Conservation (phyloP, 2,329 filamentous ascomycete genomes). For the Cladosporium sp. region DNA sequence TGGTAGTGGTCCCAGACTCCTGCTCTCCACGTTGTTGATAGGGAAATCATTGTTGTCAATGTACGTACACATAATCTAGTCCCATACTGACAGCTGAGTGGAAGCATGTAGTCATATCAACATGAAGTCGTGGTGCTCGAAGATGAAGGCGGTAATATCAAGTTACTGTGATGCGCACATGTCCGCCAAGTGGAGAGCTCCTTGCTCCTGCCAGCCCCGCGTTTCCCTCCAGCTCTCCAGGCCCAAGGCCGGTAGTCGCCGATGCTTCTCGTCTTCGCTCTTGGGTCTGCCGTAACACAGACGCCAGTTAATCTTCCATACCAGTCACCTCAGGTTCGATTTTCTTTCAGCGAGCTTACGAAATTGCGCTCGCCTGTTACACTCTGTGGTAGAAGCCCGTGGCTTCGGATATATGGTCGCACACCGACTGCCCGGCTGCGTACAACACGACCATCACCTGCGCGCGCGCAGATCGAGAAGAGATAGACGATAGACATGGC, state of each 20-base stretch:
- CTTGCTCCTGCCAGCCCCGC: not conserved
- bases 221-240: not conserved
- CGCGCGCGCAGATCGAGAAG: not conserved
- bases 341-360: not conserved
- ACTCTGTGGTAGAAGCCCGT: no score
- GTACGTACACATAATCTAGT: no score
- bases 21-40: no score
- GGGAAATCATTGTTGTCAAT: no score
- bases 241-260: not conserved
- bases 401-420: not conserved
- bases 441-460: not conserved
- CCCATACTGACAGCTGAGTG: no score
- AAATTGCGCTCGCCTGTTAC: not conserved
- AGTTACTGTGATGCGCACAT: no score
- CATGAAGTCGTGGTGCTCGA: no score
- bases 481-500: not conserved
- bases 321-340: not conserved
- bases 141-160: no score
- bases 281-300: not conserved
- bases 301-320: not conserved
- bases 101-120: no score
- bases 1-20: no score
- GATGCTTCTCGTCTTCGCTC: not conserved
- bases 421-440: not conserved
- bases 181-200: not conserved